Conservation (phyloP, 176 grass and related monocot species). For the Oryza coarctata region DNA sequence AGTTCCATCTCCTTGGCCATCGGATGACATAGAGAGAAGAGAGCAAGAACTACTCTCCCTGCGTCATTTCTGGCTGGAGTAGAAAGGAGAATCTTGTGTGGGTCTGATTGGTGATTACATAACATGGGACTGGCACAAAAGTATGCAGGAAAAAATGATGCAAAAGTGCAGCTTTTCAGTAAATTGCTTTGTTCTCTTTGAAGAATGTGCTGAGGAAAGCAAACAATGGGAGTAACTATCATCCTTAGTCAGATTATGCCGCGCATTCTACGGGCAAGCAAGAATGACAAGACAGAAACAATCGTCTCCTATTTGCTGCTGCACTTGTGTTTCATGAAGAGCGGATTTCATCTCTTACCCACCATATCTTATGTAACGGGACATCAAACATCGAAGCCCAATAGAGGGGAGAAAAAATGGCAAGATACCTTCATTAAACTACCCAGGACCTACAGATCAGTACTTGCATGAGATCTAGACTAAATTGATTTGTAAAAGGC, state of each 20-base stretch:
- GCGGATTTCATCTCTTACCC: not conserved
- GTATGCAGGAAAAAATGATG: not conserved
- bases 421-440: not conserved
- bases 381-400: not conserved
- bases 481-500: not conserved
- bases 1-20: not conserved
- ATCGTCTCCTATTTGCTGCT: not conserved
- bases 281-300: not conserved
- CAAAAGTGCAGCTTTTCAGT: not conserved
- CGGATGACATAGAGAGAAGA: not conserved
- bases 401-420: not conserved
- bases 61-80: not conserved
- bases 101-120: not conserved
- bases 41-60: not conserved
- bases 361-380: not conserved
- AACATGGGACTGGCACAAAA: not conserved
- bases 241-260: not conserved
- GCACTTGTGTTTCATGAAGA: not conserved
- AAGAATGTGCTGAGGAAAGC: not conserved
- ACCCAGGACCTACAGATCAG: not conserved
- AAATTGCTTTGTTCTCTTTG: not conserved
- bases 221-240: not conserved
- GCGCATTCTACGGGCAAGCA: not conserved
- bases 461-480: not conserved
- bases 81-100: not conserved